A percentile compares a stretch with the other conserved stretches of the same genome.
These are phyloP conservation scores for Leishmania arabica DNA, from an alignment of 208 protist species.

Conservation along the genomic window DNA sequence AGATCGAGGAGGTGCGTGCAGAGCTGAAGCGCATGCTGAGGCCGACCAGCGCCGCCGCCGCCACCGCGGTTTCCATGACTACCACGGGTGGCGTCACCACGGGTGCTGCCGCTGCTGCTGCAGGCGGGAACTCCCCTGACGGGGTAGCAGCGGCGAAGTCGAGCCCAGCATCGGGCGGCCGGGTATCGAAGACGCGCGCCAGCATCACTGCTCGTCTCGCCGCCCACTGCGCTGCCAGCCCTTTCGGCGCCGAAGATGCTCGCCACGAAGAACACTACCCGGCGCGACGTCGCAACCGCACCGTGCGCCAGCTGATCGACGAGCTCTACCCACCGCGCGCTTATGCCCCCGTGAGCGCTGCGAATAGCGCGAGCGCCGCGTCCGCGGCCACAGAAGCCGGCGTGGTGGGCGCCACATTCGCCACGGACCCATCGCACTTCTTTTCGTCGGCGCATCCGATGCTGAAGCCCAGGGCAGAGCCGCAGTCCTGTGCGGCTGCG, in stretches of 20 bases:
- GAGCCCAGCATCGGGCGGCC: neutral
- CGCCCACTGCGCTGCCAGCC: neutral
- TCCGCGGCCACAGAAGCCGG: slow-evolving; percentile 1
- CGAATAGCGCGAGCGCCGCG: neutral
- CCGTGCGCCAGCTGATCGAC: slow-evolving; percentile 75
- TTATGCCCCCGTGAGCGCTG: slow-evolving; percentile 6
- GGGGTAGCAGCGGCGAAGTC: neutral
- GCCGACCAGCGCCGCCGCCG: slow-evolving; percentile 3
- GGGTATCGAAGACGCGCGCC: neutral
- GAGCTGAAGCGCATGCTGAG: slow-evolving; percentile 43
- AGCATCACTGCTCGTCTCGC: neutral
- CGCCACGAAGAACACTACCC: slow-evolving; percentile 15
- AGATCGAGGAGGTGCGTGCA: slow-evolving; percentile 36
- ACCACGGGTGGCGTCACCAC: neutral
- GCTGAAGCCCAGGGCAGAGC: neutral
- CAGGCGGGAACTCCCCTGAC: neutral
- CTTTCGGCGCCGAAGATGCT: slow-evolving; percentile 12
- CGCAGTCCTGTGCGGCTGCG: neutral
- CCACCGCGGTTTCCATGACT: neutral
- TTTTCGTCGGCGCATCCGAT: neutral
- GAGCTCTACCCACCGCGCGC: slow-evolving; percentile 66
- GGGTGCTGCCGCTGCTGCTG: neutral
- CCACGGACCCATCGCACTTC: neutral
- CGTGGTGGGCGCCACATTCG: slow-evolving; percentile 4
- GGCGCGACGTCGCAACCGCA: slow-evolving; percentile 35